Base-by-base conservation (phyloP, 164 flowering plant species). In the Cinnamomum chago region DNA sequence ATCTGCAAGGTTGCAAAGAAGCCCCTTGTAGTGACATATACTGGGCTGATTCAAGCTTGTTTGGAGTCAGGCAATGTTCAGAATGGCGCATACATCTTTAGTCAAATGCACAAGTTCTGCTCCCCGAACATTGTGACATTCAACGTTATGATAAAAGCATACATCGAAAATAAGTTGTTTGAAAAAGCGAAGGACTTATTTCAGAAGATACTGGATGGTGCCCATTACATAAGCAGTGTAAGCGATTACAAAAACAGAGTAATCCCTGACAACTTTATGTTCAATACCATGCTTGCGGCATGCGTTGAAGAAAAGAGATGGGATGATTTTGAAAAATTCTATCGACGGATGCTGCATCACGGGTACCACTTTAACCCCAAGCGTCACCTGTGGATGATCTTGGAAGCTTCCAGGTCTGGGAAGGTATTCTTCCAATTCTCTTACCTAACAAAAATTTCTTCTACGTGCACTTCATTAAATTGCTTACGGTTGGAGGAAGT, bases 11-110 rank as follows among this genome's bases (percentile, higher is more conserved):
- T 95, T 78, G 99, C 99, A 23, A 90, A 72, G 73, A 93, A 90
- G 81, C 99, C 99, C 72, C 90, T 95, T 20, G 94, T 95, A 64
- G 92, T 95, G 73, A 93, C 97, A 55, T 93, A 87, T 79, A 95
- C 99, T 50, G 99, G 99, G 71, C 75, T 95, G 78, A 89, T 95
- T 79, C 97, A 93, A 83, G 93, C 92, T 18, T 91, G 97, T 83
- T 30, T 92, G 70, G 93, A 90, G 40, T 75, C 84, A 24, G 95
- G 93, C 68, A 79, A 80, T 65, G 78, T 92, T 76, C 74, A 89
- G 69, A 75, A 86, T 78, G 97, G 83, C 3, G 80, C 79, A 10
- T 83, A 82, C 74, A 87, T 95, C 70, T 89, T 90, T 79, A 76
- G 77, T 47, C 84, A 89, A 52, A 92, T 95, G 99, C 81, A 83